These are phyloP conservation scores for Ganoderma meredithae DNA, from an alignment of 1,284 basidiomycete species.

Conservation along the genomic window DNA sequence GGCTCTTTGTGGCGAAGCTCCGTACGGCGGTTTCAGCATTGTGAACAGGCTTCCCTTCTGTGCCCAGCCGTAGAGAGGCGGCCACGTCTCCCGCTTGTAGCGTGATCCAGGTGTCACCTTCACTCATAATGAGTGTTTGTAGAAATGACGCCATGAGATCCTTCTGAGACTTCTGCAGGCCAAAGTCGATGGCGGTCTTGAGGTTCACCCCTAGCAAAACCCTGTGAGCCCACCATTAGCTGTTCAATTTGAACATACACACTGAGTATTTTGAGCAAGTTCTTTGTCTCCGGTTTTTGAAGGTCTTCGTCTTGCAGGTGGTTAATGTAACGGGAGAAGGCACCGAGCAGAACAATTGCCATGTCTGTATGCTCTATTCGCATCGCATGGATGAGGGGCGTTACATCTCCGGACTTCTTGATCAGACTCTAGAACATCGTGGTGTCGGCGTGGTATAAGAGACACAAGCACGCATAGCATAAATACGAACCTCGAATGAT, in stretches of 20 bases:
- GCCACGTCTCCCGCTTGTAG: conserved; percentile 65
- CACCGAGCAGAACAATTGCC: conserved; percentile 77
- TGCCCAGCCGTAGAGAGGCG: conserved; percentile 67
- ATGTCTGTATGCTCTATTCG: conserved; percentile 78
- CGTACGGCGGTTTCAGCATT: conserved; percentile 71
- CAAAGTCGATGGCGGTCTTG: conserved; percentile 84
- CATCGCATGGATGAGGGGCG: conserved; percentile 83
- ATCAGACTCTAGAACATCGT: conserved; percentile 65
- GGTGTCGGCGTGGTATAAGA: background rate
- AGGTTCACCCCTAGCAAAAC: conserved; percentile 69
- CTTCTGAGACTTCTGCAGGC: conserved; percentile 76
- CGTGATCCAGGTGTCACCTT: conserved; percentile 83
- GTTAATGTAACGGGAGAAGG: conserved; percentile 84
- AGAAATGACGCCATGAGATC: conserved; percentile 84
- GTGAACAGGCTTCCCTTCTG: conserved; percentile 70
- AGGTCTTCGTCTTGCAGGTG: conserved; percentile 77
- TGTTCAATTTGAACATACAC: conserved; percentile 35
- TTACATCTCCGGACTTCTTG: conserved; percentile 75
- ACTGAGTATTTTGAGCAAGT: conserved; percentile 78
- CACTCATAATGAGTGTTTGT: conserved; percentile 86
- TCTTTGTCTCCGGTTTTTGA: conserved; percentile 65
- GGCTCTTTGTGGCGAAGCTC: conserved; percentile 78
- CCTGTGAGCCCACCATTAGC: conserved; percentile 22
- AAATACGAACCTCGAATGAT: conserved; percentile 71
- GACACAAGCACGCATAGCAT: background rate